Base-by-base conservation (phyloP, 495 filamentous ascomycete species). In the Apiosordaria backusii region DNA sequence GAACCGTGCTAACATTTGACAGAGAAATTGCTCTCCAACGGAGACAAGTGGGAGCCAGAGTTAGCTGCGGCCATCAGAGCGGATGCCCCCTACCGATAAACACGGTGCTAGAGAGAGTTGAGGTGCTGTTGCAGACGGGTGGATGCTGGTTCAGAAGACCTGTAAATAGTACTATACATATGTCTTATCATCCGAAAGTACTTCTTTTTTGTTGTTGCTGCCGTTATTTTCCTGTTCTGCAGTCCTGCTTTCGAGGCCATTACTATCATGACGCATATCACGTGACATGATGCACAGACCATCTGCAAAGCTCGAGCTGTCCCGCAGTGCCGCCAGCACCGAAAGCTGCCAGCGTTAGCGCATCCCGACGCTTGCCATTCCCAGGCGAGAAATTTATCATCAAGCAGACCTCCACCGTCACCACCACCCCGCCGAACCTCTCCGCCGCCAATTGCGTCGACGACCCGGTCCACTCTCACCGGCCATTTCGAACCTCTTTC, bases 11-110 rank as follows among this genome's bases (percentile, higher is more conserved):
- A 55, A 75, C 65, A 25, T 19, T 21, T 9, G 2, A 62, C 71
- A 78, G 76, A 82, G 74, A 95, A 95, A 81, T 80, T 96, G 66
- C 82, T 97, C 60, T 79, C 89, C 62, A 96, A 96, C 73, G 92
- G 93, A 70, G 93, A 96, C 82, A 97, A 96, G 82, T 99, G 95
- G 95, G 96, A 99, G 80, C 93, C 95, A 5, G 95, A 99, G 78
- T 82, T 99, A 70, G 96, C 94, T 2, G 96, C 96, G 61, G 88
- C 85, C 63, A 93, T 92, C 71, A 87, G 91, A 75, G 95, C 95
- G 15, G 92, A 95, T 81, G 87, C 90, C 64, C 92, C 91, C 25
- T 95, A 95, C 82, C 88, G 92, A 84, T 95, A 90, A 83, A 63
- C 10, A 4, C 19, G 40, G 21, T 15, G 15, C 21, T 40, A 25